Percentiles rank a stretch among this genome's conserved stretches.
These are phyloP conservation scores for Rhododendron molle DNA, from an alignment of 148 eudicot species.

Conservation along the genomic window DNA sequence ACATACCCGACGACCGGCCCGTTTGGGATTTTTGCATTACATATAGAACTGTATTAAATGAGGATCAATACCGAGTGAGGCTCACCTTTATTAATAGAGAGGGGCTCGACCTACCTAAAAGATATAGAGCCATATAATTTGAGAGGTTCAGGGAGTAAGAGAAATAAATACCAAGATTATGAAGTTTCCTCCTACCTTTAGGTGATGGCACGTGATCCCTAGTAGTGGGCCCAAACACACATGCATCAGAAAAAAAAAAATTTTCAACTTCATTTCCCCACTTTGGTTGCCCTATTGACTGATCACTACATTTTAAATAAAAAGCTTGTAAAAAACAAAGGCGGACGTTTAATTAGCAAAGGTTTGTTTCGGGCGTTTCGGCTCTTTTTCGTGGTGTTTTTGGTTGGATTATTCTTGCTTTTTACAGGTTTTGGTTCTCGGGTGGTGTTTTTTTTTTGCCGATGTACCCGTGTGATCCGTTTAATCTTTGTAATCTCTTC, in stretches of 20 bases:
- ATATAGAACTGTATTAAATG: neutral
- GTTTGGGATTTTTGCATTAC: too few relatives aligned
- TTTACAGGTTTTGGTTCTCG: too few relatives aligned
- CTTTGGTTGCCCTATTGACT: conserved; percentile 1
- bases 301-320: neutral
- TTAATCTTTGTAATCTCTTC: too few relatives aligned
- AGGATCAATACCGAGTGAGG: neutral
- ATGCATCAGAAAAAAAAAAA: neutral
- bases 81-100: neutral
- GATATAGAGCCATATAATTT: neutral
- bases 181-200: neutral
- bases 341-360: neutral
- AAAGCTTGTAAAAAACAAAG: neutral
- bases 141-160: neutral
- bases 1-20: too few relatives aligned
- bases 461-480: too few relatives aligned
- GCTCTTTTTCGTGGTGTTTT: too few relatives aligned
- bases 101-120: neutral
- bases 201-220: neutral
- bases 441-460: too few relatives aligned
- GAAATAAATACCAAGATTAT: neutral
- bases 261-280: neutral
- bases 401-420: too few relatives aligned
- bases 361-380: neutral
- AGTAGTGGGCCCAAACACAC: neutral